phyloP scores from a whole-genome alignment of 352 stramenopile species.

The Globisporangium paroecandrum region DNA sequence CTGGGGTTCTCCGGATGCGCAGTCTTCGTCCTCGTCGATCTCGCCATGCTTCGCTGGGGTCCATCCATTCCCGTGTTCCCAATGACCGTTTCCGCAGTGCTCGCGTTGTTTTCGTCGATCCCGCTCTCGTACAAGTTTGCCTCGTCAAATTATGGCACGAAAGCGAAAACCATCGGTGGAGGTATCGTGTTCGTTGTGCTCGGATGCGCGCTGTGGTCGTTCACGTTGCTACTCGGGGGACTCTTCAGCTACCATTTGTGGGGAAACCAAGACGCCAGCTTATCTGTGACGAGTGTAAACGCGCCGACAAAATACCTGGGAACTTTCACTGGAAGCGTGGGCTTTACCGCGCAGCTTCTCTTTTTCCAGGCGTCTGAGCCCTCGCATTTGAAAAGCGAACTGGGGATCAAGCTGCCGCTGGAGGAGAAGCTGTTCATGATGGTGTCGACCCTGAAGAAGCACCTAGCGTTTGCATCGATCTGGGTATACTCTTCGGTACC shows the following conservation, averaged over 20 bases:
- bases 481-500: conserved; percentile 23
- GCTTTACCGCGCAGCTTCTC: conserved; percentile 41
- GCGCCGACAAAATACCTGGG: conserved; percentile 37
- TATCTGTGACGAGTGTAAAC: conserved; percentile 1
- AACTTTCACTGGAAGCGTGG: conserved; percentile 45
- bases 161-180: conserved; percentile 34
- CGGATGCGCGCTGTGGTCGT: conserved; percentile 52
- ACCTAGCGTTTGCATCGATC: conserved; percentile 8
- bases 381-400: not conserved
- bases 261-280: conserved; percentile 21
- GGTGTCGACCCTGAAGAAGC: conserved; percentile 13
- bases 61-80: conserved; percentile 45
- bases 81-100: conserved; percentile 38
- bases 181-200: conserved; percentile 53
- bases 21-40: conserved; percentile 49
- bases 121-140: conserved; percentile 48
- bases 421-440: conserved; percentile 13
- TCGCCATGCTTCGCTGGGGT: conserved; percentile 40
- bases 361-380: conserved; percentile 37
- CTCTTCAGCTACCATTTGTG: conserved; percentile 50
- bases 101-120: conserved; percentile 52
- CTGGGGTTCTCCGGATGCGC: conserved; percentile 38
- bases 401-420: not conserved
- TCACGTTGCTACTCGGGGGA: conserved; percentile 44
- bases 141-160: conserved; percentile 22